These are phyloP conservation scores for Euphorbia schlechtendalii DNA, from an alignment of 441 rosid genomes.

Conservation along the genomic window DNA sequence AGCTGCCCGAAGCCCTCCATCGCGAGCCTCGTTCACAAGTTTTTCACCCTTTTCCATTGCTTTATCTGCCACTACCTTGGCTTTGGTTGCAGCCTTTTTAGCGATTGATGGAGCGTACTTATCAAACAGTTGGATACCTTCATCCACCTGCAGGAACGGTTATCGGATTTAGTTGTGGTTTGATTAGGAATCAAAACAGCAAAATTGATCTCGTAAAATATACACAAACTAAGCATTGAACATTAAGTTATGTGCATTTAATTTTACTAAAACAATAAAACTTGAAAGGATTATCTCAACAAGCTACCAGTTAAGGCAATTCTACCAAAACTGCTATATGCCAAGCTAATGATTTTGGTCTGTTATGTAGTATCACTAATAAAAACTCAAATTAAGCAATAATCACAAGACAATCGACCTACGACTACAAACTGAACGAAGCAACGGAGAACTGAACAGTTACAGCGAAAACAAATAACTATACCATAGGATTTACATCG, in stretches of 20 bases:
- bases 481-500: not conserved
- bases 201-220: not conserved
- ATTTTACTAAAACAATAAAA: not conserved
- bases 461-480: not conserved
- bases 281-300: too few species aligned
- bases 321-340: not conserved
- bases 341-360: not conserved
- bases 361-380: not conserved
- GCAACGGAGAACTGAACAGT: too few species aligned
- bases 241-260: too few species aligned
- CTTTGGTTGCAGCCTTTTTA: conserved; percentile 44
- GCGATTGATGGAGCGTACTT: conserved; percentile 69
- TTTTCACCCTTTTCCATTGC: conserved; percentile 41
- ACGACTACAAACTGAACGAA: not conserved
- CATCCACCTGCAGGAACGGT: conserved; percentile 47
- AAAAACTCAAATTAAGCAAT: not conserved
- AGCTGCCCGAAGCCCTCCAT: conserved; percentile 60
- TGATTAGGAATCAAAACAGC: too few species aligned
- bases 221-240: not conserved
- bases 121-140: conserved; percentile 47
- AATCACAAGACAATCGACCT: not conserved
- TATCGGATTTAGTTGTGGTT: not conserved
- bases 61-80: conserved; percentile 30
- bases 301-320: too few species aligned
- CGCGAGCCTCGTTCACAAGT: conserved; percentile 45